phyloP scores from a whole-genome alignment of 2,329 filamentous ascomycete species.

The Tolypocladium nubicola region DNA sequence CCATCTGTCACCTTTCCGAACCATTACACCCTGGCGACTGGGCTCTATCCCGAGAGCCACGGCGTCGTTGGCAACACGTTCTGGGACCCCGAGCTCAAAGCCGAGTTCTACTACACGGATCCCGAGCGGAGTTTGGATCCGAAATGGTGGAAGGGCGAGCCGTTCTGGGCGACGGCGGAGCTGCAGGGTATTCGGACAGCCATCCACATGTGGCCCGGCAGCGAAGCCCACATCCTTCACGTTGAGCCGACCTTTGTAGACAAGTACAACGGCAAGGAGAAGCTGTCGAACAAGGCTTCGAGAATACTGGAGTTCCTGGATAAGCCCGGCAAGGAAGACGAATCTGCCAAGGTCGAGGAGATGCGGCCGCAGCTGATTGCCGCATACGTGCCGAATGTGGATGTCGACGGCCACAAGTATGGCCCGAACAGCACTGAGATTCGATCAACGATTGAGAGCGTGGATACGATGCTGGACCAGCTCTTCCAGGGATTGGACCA shows the following conservation, averaged over 20 bases:
- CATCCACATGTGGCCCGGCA: constrained; percentile 98
- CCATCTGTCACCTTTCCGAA: constrained; percentile 96
- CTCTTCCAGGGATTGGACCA: constrained; percentile 67
- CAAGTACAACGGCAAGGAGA: constrained; percentile 70
- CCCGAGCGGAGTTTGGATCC: constrained; percentile 63
- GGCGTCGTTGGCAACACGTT: constrained; percentile 92
- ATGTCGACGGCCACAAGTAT: constrained; percentile 74
- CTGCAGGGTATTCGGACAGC: constrained; percentile 66
- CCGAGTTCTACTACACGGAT: constrained; percentile 84
- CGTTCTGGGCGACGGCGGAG: constrained; percentile 89
- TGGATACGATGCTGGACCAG: constrained; percentile 70
- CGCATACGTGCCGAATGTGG: constrained; percentile 89
- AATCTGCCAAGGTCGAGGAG: constrained; percentile 34
- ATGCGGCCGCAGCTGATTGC: constrained; percentile 83
- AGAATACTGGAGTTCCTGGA: constrained; percentile 79
- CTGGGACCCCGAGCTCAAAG: constrained; percentile 68
- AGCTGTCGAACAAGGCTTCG: constrained; percentile 62
- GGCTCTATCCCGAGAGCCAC: constrained; percentile 84
- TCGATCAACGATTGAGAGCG: constrained; percentile 61
- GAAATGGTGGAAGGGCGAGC: constrained; percentile 93
- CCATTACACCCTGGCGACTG: constrained; percentile 88
- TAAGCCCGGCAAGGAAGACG: constrained; percentile 59
- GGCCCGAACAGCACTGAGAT: constrained; percentile 96
- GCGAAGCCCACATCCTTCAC: constrained; percentile 73
- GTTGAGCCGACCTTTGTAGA: constrained; percentile 73